A percentile compares a stretch with the other conserved stretches of the same genome.
Conservation (phyloP, 2,329 filamentous ascomycete genomes). For the Whalleya microplaca region DNA sequence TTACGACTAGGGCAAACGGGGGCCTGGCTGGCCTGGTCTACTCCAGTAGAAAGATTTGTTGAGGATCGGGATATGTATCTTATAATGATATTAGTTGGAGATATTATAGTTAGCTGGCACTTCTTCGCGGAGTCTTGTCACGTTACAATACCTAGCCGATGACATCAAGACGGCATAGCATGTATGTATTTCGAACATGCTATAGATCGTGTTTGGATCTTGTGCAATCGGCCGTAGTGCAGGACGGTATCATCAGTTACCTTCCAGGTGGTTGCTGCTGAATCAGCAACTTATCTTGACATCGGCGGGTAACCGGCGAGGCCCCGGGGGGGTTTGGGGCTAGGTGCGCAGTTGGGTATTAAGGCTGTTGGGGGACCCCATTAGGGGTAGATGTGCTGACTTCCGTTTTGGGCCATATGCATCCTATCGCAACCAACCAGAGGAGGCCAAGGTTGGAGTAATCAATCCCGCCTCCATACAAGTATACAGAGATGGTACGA, state of each 20-base stretch:
- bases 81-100: no score
- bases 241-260: background rate
- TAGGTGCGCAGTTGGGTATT: no score
- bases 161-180: background rate
- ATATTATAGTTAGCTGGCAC: no score
- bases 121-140: background rate
- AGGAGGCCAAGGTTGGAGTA: conserved; percentile 21
- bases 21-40: background rate
- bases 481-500: conserved; percentile 3
- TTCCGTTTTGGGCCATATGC: conserved; percentile 35
- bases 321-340: background rate
- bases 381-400: conserved; percentile 22
- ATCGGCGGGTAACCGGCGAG: background rate
- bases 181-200: background rate
- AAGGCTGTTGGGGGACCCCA: no score
- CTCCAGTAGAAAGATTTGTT: background rate
- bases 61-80: background rate
- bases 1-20: background rate
- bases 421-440: conserved; percentile 32
- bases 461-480: conserved; percentile 18
- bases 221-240: background rate
- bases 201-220: background rate
- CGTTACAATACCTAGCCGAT: background rate
- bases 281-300: background rate
- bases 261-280: background rate